Evolutionary conservation across 169 alveolate genomes (phyloP).

Genomic region (Babesia ovis): DNA sequence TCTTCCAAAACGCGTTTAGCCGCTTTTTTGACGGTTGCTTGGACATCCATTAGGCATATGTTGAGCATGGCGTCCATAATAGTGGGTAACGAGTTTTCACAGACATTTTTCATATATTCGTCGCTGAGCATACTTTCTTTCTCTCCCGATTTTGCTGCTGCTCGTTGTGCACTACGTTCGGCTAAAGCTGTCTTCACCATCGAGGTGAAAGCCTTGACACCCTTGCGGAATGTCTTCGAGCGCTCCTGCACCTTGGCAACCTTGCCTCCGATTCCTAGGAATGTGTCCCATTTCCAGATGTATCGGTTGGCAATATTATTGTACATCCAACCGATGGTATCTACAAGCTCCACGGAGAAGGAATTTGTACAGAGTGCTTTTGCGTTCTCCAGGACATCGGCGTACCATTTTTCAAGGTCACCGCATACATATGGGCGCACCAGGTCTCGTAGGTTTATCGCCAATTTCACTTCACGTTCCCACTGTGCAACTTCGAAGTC

Average conservation of each 20-base stretch:
- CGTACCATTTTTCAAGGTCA: constrained; percentile 76
- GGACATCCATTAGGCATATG: constrained; percentile 86
- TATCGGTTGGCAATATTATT: constrained; percentile 85
- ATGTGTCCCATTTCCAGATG: constrained; percentile 83
- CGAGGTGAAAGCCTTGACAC: constrained; percentile 77
- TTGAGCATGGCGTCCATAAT: constrained; percentile 86
- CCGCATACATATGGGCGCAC: constrained; percentile 76
- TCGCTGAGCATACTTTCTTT: constrained; percentile 62
- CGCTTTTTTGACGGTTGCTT: constrained; percentile 83
- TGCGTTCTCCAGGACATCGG: constrained; percentile 71
- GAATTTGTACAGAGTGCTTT: constrained; percentile 80
- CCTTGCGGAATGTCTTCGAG: constrained; percentile 76
- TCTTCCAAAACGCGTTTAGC: constrained; percentile 84
- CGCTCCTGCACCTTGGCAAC: constrained; percentile 82
- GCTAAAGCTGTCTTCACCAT: constrained; percentile 80
- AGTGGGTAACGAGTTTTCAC: constrained; percentile 83
- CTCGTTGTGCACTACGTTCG: constrained; percentile 66
- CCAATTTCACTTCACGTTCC: constrained; percentile 83
- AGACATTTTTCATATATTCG: constrained; percentile 72
- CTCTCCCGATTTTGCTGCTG: constrained; percentile 43
- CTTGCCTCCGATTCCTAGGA: constrained; percentile 83
- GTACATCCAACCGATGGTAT: constrained; percentile 89
- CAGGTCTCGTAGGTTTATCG: constrained; percentile 79
- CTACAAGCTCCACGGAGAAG: constrained; percentile 83
- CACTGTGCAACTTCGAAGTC: constrained; percentile 74